phyloP scores from a whole-genome alignment of 352 stramenopile genomes.

The Pythium aphanidermatum region DNA sequence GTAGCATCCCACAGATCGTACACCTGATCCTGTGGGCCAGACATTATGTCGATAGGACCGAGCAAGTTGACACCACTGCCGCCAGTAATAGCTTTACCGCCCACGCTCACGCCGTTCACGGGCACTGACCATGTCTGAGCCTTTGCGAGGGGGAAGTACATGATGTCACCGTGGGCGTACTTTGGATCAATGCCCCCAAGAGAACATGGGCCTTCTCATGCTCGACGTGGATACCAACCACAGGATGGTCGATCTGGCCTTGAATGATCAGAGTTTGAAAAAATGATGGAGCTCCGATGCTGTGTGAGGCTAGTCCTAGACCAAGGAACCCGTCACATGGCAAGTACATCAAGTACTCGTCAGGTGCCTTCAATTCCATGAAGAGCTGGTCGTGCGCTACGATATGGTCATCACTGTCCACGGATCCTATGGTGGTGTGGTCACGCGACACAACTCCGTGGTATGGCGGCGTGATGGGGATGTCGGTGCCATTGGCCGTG shows the following conservation, averaged over 20 bases:
- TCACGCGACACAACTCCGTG: constrained; percentile 7
- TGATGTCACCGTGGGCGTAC: constrained; percentile 1
- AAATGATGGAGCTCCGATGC: not conserved
- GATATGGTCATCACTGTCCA: not conserved
- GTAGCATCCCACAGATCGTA: not conserved
- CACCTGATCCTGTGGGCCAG: not conserved
- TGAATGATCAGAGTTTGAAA: constrained; percentile 1
- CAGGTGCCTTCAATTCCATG: constrained; percentile 4
- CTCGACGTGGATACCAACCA: constrained; percentile 1
- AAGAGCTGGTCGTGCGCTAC: constrained; percentile 2
- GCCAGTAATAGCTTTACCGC: not conserved
- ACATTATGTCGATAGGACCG: not conserved
- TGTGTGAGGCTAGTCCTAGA: not conserved
- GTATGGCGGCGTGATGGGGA: not conserved
- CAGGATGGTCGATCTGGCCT: not conserved
- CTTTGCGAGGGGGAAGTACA: not conserved
- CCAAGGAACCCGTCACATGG: no score
- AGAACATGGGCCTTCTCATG: not conserved
- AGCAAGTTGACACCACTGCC: not conserved
- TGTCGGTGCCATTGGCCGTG: constrained; percentile 5
- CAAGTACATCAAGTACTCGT: no score
- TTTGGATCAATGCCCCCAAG: constrained; percentile 5
- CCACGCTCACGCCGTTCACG: not conserved
- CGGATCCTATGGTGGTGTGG: not conserved
- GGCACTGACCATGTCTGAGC: not conserved